Evolutionary conservation across 148 eudicot genomes (phyloP).

Genomic region (Heliamphora exappendiculata): DNA sequence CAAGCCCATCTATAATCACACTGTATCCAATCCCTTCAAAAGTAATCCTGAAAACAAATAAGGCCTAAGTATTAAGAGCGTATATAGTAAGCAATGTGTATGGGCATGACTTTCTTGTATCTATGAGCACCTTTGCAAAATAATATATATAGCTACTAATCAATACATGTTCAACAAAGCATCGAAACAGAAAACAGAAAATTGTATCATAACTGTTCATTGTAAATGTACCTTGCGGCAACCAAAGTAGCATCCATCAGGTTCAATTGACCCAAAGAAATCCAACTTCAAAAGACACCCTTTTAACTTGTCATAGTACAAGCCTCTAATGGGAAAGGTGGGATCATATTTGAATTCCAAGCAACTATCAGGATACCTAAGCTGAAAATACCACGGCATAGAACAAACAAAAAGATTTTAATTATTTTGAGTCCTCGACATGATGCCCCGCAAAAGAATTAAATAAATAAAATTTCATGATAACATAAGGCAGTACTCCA

Average conservation of each 20-base stretch:
- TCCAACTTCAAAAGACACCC: constrained; percentile 95
- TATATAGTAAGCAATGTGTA: background rate
- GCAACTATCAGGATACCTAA: constrained; percentile 91
- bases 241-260: constrained; percentile 92
- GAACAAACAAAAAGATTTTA: background rate
- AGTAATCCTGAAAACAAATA: too few species aligned
- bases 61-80: background rate
- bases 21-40: too few species aligned
- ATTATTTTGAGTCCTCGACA: background rate
- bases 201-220: background rate
- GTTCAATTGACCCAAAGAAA: constrained; percentile 97
- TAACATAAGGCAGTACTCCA: background rate
- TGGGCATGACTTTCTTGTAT: background rate
- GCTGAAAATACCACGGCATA: constrained; percentile 41
- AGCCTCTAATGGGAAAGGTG: constrained; percentile 85
- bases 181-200: background rate
- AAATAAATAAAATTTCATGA: background rate
- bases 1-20: too few species aligned
- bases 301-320: constrained; percentile 85
- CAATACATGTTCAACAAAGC: background rate
- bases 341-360: constrained; percentile 78
- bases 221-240: constrained; percentile 62
- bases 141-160: background rate
- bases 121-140: background rate
- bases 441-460: background rate